A percentile compares a stretch with the other conserved stretches of the same genome.
Conservation (phyloP, 2,329 filamentous ascomycete genomes). For the Fusarium mexicanum region DNA sequence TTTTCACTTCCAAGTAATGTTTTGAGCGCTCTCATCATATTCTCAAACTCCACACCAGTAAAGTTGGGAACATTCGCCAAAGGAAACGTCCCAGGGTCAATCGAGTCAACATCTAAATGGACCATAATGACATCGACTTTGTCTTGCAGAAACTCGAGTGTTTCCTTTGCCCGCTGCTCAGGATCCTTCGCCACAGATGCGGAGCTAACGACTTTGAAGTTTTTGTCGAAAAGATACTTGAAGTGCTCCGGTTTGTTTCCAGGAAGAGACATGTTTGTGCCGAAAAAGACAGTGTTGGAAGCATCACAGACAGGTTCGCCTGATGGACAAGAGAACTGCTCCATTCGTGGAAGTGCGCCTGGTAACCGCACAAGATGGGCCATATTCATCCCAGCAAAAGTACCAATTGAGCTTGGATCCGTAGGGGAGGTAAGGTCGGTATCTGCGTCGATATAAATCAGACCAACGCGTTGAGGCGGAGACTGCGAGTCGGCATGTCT, state of each 20-base stretch:
- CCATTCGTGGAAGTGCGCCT: constrained; percentile 24
- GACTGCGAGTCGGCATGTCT: not conserved
- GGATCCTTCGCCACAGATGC: constrained; percentile 13
- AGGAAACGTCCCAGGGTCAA: constrained; percentile 32
- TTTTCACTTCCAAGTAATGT: constrained; percentile 9
- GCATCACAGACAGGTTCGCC: constrained; percentile 29
- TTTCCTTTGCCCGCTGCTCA: constrained; percentile 17
- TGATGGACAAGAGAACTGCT: constrained; percentile 28
- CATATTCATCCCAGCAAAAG: constrained; percentile 38
- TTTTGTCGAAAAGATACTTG: constrained; percentile 34
- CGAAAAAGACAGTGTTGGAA: constrained; percentile 33
- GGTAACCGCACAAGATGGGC: constrained; percentile 20
- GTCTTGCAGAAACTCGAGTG: constrained; percentile 17
- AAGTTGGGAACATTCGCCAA: constrained; percentile 35
- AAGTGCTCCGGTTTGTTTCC: constrained; percentile 37
- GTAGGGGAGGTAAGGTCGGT: constrained; percentile 33
- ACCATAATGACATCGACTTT: constrained; percentile 35
- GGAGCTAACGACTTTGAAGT: constrained; percentile 35
- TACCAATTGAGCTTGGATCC: constrained; percentile 25
- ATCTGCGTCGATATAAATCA: constrained; percentile 39
- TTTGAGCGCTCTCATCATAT: constrained; percentile 32
- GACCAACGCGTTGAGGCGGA: constrained; percentile 12
- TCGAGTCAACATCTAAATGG: constrained; percentile 36
- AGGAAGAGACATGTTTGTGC: constrained; percentile 30
- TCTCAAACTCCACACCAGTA: constrained; percentile 30